phyloP scores from a whole-genome alignment of 345 rosid genomes.

The Camelina laxa region DNA sequence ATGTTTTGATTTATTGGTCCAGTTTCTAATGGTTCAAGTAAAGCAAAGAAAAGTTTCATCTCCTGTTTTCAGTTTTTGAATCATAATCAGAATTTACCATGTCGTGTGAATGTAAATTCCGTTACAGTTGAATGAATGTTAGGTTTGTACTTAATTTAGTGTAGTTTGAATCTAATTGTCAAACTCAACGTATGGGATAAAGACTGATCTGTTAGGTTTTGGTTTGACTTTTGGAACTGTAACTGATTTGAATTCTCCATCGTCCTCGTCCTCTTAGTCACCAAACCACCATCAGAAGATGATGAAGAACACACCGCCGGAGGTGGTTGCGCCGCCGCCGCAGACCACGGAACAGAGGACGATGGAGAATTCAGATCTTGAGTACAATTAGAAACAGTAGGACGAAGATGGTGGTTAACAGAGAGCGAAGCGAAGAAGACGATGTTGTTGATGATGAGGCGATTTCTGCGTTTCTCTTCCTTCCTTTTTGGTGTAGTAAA shows the following conservation, averaged over 20 bases:
- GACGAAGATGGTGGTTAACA: too few species aligned
- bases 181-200: too few species aligned
- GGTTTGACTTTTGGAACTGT: conserved; percentile 35
- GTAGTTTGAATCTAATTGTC: conserved; percentile 22
- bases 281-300: conserved; percentile 43
- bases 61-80: background rate
- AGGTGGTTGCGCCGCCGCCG: conserved; percentile 44
- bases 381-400: too few species aligned
- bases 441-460: too few species aligned
- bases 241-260: conserved; percentile 45
- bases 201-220: conserved; percentile 15
- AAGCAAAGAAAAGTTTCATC: background rate
- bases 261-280: conserved; percentile 55
- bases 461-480: conserved; percentile 24
- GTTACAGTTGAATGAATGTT: conserved; percentile 23
- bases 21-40: background rate
- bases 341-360: conserved; percentile 45
- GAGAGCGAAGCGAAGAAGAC: too few species aligned
- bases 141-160: background rate
- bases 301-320: conserved; percentile 48
- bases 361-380: too few species aligned
- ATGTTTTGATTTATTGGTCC: background rate
- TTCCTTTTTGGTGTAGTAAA: conserved; percentile 55
- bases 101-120: conserved; percentile 18
- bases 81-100: background rate